These are phyloP conservation scores for Neurospora sp. DNA, from an alignment of 495 filamentous ascomycete genomes.

Conservation along the genomic window DNA sequence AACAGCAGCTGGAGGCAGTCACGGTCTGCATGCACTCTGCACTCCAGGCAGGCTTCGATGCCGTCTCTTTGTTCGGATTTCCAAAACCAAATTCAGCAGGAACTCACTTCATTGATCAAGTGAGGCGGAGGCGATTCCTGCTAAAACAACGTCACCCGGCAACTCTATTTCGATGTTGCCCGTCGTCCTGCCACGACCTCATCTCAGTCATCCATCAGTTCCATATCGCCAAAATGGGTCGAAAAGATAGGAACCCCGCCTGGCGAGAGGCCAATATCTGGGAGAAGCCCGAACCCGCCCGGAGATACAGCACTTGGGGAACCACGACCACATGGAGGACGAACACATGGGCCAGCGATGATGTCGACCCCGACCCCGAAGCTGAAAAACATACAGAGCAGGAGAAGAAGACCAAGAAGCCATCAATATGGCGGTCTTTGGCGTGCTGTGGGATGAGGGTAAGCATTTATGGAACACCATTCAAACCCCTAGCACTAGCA, in stretches of 20 bases:
- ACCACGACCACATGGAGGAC: neutral
- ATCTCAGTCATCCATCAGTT: neutral
- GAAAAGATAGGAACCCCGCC: neutral
- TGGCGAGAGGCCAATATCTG: neutral
- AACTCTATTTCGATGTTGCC: neutral
- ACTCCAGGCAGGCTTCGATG: neutral
- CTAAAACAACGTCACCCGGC: neutral
- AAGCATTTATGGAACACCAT: neutral
- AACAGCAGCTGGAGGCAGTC: neutral
- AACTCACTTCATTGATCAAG: neutral
- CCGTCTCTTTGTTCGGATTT: neutral
- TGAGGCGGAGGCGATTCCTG: neutral
- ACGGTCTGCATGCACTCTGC: neutral
- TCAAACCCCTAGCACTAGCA: too few species aligned
- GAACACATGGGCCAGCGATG: neutral
- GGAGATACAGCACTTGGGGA: neutral
- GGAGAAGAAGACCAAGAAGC: neutral
- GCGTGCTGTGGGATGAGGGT: neutral
- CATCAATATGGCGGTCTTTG: neutral
- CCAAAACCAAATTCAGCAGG: neutral
- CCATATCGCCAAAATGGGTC: neutral
- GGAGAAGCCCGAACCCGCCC: neutral
- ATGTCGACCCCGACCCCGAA: neutral
- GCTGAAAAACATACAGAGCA: neutral
- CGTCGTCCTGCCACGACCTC: neutral